A percentile compares a stretch with the other conserved stretches of the same genome.
phyloP scores from a whole-genome alignment of 495 filamentous ascomycete species.

The Penicillium flavigenum region DNA sequence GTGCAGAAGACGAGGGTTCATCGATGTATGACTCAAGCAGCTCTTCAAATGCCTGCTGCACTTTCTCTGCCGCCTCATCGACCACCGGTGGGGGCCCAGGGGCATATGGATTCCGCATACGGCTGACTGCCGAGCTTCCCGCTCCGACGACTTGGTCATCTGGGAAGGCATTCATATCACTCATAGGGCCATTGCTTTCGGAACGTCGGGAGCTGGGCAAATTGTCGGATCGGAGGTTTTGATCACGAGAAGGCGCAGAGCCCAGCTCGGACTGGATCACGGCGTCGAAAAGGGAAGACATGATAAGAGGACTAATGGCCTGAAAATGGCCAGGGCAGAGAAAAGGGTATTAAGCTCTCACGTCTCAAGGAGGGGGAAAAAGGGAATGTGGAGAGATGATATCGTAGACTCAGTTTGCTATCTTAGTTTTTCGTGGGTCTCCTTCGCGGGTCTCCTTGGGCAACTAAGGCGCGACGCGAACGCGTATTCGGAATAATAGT shows the following conservation, averaged over 20 bases:
- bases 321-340: slow-evolving; percentile 17
- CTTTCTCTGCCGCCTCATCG: slow-evolving; percentile 80
- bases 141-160: slow-evolving; percentile 63
- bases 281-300: slow-evolving; percentile 55
- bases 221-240: slow-evolving; percentile 39
- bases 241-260: slow-evolving; percentile 38
- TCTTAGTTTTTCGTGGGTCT: slow-evolving; percentile 19
- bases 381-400: slow-evolving; percentile 8
- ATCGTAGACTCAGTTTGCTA: slow-evolving; percentile 10
- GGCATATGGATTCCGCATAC: slow-evolving; percentile 59
- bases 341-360: slow-evolving; percentile 15
- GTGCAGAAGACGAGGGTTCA: slow-evolving; percentile 68
- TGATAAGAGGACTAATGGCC: slow-evolving; percentile 34
- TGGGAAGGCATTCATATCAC: slow-evolving; percentile 53
- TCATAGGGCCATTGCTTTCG: slow-evolving; percentile 56
- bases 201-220: slow-evolving; percentile 49
- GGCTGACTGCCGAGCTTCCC: slow-evolving; percentile 53
- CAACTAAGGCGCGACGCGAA: slow-evolving; percentile 14
- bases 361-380: slow-evolving; percentile 8
- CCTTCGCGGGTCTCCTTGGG: slow-evolving; percentile 15
- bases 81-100: slow-evolving; percentile 76
- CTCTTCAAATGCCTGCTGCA: slow-evolving; percentile 80
- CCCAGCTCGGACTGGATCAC: slow-evolving; percentile 52
- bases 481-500: slow-evolving; percentile 8
- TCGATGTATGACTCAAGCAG: slow-evolving; percentile 87